Conservation (phyloP, 2,329 filamentous ascomycete genomes). For the Trichoderma sp. region DNA sequence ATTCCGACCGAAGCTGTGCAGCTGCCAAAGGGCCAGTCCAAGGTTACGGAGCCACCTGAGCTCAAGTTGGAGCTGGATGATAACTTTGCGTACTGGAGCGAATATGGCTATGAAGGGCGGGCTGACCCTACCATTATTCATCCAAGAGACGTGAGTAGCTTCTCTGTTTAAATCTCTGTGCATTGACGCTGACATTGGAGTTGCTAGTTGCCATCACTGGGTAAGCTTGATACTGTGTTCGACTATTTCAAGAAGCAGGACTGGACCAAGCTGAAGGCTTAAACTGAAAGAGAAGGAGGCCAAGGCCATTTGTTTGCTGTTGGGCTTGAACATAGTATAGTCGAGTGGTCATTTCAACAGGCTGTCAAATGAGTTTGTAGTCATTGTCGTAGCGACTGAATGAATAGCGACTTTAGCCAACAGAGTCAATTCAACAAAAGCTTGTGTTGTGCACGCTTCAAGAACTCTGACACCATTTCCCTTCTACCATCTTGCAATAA, state of each 20-base stretch:
- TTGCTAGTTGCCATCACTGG: slow-evolving; percentile 4
- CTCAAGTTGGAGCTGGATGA: slow-evolving; percentile 19
- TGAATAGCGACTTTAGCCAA: background rate
- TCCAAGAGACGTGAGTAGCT: slow-evolving; percentile 22
- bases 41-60: background rate
- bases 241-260: slow-evolving; percentile 23
- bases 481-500: background rate
- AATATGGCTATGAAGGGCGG: slow-evolving; percentile 26
- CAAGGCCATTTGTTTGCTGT: background rate
- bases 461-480: background rate
- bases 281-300: background rate
- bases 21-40: slow-evolving; percentile 1
- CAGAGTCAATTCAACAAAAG: background rate
- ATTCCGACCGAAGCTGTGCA: slow-evolving; percentile 14
- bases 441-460: background rate
- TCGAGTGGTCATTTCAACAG: background rate
- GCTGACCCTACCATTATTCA: slow-evolving; percentile 23
- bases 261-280: slow-evolving; percentile 32
- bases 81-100: slow-evolving; percentile 19
- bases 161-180: background rate
- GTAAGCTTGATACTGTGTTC: slow-evolving; percentile 15
- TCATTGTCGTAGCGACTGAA: background rate
- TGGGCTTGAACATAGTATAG: background rate
- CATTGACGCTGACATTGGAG: background rate
- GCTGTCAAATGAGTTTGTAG: background rate